Base-by-base conservation (phyloP, 495 filamentous ascomycete genomes). In the Podospora tetraspora region DNA sequence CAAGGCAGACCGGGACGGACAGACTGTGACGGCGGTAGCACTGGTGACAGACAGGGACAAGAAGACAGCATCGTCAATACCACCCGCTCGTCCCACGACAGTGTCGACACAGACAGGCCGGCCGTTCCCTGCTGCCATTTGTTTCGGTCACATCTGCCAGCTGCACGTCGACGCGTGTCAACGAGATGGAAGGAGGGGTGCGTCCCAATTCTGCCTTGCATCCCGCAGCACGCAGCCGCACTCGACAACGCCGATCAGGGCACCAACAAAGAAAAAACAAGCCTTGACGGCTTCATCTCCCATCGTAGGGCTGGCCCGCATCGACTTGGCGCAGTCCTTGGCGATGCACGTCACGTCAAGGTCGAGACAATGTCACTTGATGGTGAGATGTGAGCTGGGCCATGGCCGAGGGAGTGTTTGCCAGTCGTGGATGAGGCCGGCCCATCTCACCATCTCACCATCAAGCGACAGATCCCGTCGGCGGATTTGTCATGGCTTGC, bases 271-370 rank as follows among this genome's bases (percentile, higher is more conserved):
- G 23, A 56, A 32, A 65, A 65, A 65, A 58, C 63, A 65, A 65
- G 63, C 63, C 57, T 56, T 57, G 32, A 58, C 23, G 52, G 27
- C 22, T 61, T 29, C 57, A 10, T 37, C 30, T 58, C 32, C 24
- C 57, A 24, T 25, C 34, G 21, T 43, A 66, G 65, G 65, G 58
- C 65, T 61, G 57, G 64, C 56, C 61, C 21, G 64, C 43, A 22
- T 21, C n/a, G 65, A 30, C 69, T 70, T 70, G 69, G 69, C 65
- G 16, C 52, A 7, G 52, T 65, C 32, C 69, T 70, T 70, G 69
- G 69, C 69, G 52, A 58, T 65, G 61, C 65, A 66, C 66, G 69
- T 61, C 64, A 70, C 65, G 19, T 67, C 60, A 25, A 63, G 34
- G 56, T 63, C 27, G 19, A 23, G 52, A 34, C 34, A 16, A n/a